Evolutionary conservation across 768 basidiomycete species (phyloP).

Genomic region (Hypholoma fasciculare): DNA sequence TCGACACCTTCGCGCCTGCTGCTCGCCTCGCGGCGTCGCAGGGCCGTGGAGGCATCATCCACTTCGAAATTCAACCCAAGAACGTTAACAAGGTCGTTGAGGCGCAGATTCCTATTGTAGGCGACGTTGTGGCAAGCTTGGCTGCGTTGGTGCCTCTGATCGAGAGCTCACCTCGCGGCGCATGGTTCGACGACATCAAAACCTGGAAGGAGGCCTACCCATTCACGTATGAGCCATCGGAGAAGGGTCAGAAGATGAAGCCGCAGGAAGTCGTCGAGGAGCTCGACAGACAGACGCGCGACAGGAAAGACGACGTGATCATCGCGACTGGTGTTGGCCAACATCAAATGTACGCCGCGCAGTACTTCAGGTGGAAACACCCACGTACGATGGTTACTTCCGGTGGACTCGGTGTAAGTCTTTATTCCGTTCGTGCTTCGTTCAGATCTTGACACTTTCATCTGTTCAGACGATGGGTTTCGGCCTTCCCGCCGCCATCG

Average conservation of each 20-base stretch:
- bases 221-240: slow-evolving; percentile 79
- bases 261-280: slow-evolving; percentile 97
- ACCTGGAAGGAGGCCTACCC: slow-evolving; percentile 88
- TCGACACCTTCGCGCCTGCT: slow-evolving; percentile 88
- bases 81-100: slow-evolving; percentile 99
- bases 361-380: slow-evolving; percentile 87
- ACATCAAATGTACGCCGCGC: slow-evolving; percentile 99
- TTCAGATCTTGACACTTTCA: neutral
- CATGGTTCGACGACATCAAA: slow-evolving; percentile 85
- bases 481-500: slow-evolving; percentile 91
- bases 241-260: slow-evolving; percentile 74
- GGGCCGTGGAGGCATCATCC: slow-evolving; percentile 95
- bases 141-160: slow-evolving; percentile 82
- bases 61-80: slow-evolving; percentile 98
- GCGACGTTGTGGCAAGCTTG: slow-evolving; percentile 88
- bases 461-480: slow-evolving; percentile 90
- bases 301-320: slow-evolving; percentile 84
- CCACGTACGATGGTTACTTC: slow-evolving; percentile 90
- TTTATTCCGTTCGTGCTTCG: slow-evolving; percentile 7
- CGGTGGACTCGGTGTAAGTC: slow-evolving; percentile 88
- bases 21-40: slow-evolving; percentile 82
- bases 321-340: slow-evolving; percentile 96
- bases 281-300: slow-evolving; percentile 75
- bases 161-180: slow-evolving; percentile 55
- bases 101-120: slow-evolving; percentile 90